These are phyloP conservation scores for Flaveria brownii DNA, from an alignment of 129 eudicot species.

Conservation along the genomic window DNA sequence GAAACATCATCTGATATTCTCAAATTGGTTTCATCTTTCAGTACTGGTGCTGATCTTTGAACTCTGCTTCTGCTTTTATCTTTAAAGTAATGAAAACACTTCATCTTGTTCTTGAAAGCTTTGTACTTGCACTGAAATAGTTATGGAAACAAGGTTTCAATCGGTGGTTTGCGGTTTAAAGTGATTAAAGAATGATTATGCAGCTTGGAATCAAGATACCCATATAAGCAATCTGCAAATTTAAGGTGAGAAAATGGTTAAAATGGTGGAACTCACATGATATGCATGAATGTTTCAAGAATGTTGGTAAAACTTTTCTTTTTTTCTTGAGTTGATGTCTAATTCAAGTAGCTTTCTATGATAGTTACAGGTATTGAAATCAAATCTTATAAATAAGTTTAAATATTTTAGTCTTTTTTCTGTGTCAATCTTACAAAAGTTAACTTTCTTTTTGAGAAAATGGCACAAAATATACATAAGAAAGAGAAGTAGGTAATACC, in stretches of 20 bases:
- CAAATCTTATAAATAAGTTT: background rate
- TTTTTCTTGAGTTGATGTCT: no score
- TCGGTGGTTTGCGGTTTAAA: conserved; percentile 8
- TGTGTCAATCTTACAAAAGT: background rate
- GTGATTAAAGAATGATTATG: conserved; percentile 4
- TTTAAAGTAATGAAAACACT: conserved; percentile 73
- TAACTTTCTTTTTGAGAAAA: background rate
- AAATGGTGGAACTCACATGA: background rate
- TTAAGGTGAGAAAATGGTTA: conserved; percentile 12
- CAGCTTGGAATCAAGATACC: conserved; percentile 18
- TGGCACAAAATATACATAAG: background rate
- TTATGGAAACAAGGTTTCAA: background rate
- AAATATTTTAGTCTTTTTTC: background rate
- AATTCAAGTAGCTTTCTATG: background rate
- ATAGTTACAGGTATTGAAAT: conserved; percentile 5
- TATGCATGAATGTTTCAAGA: conserved; percentile 9
- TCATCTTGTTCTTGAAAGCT: conserved; percentile 49
- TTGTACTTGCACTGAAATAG: conserved; percentile 5
- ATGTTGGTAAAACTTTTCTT: background rate
- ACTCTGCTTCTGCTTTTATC: conserved; percentile 50
- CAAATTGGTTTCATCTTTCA: conserved; percentile 40
- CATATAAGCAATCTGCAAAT: conserved; percentile 28
- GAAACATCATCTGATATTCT: conserved; percentile 48
- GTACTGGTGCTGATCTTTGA: conserved; percentile 76
- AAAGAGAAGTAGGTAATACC: conserved; percentile 26